phyloP scores from a whole-genome alignment of 176 grass and related monocot genomes.

The Dendrocalamus sinicus region DNA sequence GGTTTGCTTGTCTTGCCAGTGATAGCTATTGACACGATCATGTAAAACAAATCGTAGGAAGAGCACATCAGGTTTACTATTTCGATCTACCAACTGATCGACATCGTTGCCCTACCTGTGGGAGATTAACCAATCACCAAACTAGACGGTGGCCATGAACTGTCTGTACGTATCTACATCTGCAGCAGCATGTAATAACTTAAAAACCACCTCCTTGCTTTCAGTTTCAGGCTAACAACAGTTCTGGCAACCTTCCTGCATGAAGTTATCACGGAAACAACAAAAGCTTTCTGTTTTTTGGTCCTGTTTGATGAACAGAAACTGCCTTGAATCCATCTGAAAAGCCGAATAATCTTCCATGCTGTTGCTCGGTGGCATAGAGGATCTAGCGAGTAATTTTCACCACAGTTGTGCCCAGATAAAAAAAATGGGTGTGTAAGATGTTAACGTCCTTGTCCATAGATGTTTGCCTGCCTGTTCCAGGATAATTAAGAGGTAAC shows the following conservation, averaged over 20 bases:
- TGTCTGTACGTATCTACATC: neutral
- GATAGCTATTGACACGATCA: neutral
- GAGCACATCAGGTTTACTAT: neutral
- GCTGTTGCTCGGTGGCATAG: neutral
- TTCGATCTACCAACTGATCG: neutral
- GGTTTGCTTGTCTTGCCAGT: neutral
- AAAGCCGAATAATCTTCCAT: neutral
- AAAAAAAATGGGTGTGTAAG: conserved; percentile 5
- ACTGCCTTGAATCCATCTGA: neutral
- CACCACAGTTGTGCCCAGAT: conserved; percentile 22
- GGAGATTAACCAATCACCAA: neutral
- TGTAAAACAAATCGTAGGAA: neutral
- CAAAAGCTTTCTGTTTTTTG: neutral
- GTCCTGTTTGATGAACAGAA: neutral
- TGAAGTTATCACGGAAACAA: neutral
- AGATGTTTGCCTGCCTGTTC: conserved; percentile 18
- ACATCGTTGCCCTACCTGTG: neutral
- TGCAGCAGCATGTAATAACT: neutral
- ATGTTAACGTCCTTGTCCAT: conserved; percentile 20
- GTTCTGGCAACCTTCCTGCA: neutral
- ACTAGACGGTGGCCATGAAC: neutral
- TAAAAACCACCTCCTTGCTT: neutral
- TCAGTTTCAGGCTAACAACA: neutral
- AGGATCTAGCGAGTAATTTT: conserved; percentile 34
- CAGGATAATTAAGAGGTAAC: neutral